Base-by-base conservation (phyloP, 192 early-diverging fungal genomes). In the Mortierella antarctica region DNA sequence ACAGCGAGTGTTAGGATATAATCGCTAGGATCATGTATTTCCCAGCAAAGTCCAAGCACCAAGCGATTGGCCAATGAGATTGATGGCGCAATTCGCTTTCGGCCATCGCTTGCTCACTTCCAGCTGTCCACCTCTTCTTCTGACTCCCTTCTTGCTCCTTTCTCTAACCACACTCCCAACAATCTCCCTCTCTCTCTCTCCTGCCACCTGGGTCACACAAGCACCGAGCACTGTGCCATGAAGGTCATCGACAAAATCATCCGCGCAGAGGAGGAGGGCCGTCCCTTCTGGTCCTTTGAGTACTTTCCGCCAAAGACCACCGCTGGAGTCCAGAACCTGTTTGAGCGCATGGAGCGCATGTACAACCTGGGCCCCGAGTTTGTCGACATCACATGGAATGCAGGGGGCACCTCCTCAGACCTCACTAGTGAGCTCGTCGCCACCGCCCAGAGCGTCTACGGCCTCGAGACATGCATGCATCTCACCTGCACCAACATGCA, bases 401-500 rank as follows among this genome's bases (percentile, higher is more conserved):
- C 98, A 11, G 98, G 98, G 9, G 98, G 98, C 5, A 86, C 92
- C 17, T 92, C 92, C 14, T 92, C 95, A 7, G 95, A 97, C 64
- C 85, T 93, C n/a, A 99, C 96, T 5, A 74, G 94, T 41, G 94
- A 98, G 81, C 92, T 99, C 21, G 90, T 91, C 54, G 85, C 90
- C 0, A 94, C 93, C 14, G 93, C 95, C 8, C 96, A 98, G 89
- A 88, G 90, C 42, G 94, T 96, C 2, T 95, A 95, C 72, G 96
- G 96, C 4, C 87, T 98, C 20, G 96, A 98, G 70, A 93, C 95
- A 0, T 87, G 90, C 69, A 97, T 98, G 97, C 98, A 99, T 81
- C 86, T 99, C 80, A 99, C 97, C 15, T 99, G 98, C 76, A 98
- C 98, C 61, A 99, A 99, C 81, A 99, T 98, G 96, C 95, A 95